Base-by-base conservation (phyloP, 1,284 basidiomycete genomes). In the Athelia psychrophila region DNA sequence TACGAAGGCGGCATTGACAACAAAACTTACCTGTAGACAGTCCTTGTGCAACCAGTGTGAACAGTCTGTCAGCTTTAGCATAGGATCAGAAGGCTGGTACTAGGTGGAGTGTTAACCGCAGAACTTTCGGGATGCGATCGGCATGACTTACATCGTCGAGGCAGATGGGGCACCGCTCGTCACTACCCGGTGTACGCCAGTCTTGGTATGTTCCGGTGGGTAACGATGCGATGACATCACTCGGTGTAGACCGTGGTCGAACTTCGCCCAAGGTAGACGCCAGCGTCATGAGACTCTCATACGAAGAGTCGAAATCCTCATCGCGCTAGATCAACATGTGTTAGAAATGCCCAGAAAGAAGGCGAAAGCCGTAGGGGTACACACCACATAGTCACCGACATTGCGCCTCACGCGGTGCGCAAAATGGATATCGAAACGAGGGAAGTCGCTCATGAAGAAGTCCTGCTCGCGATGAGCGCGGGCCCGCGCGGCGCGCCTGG, bases 81-180 rank as follows among this genome's bases (percentile, higher is more conserved):
- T 75, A 1, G 71, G 57, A 58, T 89, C 88, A 19, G 64, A 63
- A 3, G 76, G 69, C 49, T 73, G 66, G 57, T 90, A 91, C 88
- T 91, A 47, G 40, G 52, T 22, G 51, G 40, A 46, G 45, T 12
- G 19, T 49, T 18, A 48, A 49, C 42, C 0, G 13, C 2, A 30
- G 18, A 47, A 30, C 0, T 16, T 44, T 9, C 12, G 3, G 40
- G 2, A n/a, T 12, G 25, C 20, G 25, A 3, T 42, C 6, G 38
- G 42, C 13, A 23, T 13, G 19, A 77, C 86, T 47, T 60, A 89
- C 88, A 66, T 91, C 88, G 56, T 91, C 88, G 56, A 91, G 67
- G 60, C 88, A 91, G 47, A 91, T 91, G 2, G 88, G 87, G 63
- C 88, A 91, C 38, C 86, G 76, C 49, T 77, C 72, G 57, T 91